Evolutionary conservation across 306 rosid genomes (phyloP), one percentile per base, ranked within the genome.

Genomic region (Betula pendula): DNA sequence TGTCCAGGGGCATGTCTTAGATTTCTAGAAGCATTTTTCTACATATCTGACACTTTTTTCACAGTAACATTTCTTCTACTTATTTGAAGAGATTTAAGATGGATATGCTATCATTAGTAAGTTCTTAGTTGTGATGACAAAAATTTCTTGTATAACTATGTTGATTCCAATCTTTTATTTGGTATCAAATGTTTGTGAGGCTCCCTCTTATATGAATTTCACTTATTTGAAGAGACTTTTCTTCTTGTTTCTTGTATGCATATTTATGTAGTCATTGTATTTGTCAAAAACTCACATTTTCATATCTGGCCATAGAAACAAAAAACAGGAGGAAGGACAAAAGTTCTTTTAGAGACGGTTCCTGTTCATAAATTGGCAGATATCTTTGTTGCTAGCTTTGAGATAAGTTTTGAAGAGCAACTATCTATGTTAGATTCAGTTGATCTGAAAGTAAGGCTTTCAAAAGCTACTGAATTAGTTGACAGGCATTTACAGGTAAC

Each of bases 301-400:
- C 70, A 56, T 88, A 72, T 82, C 77, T 78, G 73, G 83, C 31
- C 35, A 71, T 78, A 95, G 99, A 95, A 95, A 83, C 97, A 95
- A 87, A 95, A 93, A 81, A 92, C 97, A 29, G 97, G 94, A 69
- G 99, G 99, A 81, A 88, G 96, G 87, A 92, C 97, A 0, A 95
- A 95, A 81, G 97, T 91, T 81, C 98, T 95, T 81, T 82, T 92
- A 84, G 99, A 95, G 86, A 95, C 99, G 1, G 97, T 95, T 79
- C 97, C 99, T 27, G 96, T 95, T 87, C 97, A 90, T 81, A 95
- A 92, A 85, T 84, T 95, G 88, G 99, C 98, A 22, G 99, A 95
- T 81, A 92, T 95, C 84, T 95, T 95, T 87, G 99, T 95, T 81
- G 99, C 98, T 59, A 92, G 99, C 86, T 95, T 95, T 84, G 99